Percentiles rank a stretch among this genome's conserved stretches.
These are phyloP conservation scores for Ciborinia camelliae DNA, from an alignment of 2,329 filamentous ascomycete species.

Conservation along the genomic window DNA sequence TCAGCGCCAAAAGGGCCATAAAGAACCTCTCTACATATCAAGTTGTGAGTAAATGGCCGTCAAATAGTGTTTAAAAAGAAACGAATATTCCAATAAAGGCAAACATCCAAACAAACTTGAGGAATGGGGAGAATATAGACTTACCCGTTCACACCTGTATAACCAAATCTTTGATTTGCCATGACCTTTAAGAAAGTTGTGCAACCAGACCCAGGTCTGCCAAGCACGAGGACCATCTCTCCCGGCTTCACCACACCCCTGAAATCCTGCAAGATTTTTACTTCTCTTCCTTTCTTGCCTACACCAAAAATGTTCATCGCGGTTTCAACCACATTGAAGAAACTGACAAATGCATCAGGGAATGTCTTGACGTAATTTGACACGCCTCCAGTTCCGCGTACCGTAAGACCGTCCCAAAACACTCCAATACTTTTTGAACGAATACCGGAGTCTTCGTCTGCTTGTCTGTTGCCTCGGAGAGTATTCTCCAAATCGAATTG, in stretches of 20 bases:
- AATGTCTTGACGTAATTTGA: constrained; percentile 72
- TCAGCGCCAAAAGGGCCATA: constrained; percentile 72
- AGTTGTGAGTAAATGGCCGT: background rate
- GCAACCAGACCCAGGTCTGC: constrained; percentile 44
- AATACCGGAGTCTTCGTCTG: constrained; percentile 75
- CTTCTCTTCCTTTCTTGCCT: constrained; percentile 65
- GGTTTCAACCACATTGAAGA: constrained; percentile 71
- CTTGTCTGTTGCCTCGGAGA: constrained; percentile 66
- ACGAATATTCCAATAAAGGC: too few relatives aligned
- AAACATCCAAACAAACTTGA: background rate
- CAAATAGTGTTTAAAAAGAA: background rate
- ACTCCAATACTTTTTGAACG: constrained; percentile 76
- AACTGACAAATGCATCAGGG: constrained; percentile 66
- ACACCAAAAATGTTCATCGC: constrained; percentile 60
- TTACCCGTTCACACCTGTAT: constrained; percentile 46
- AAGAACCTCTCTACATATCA: constrained; percentile 59
- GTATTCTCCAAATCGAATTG: constrained; percentile 74
- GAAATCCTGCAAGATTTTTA: constrained; percentile 71
- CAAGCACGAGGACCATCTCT: constrained; percentile 62
- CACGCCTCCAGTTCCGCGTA: constrained; percentile 70
- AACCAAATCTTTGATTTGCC: constrained; percentile 54
- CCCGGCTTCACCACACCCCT: constrained; percentile 70
- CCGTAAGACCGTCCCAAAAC: constrained; percentile 73
- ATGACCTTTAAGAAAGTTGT: constrained; percentile 54
- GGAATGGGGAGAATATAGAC: background rate